These are phyloP conservation scores for Metschnikowia drakensbergensis DNA, from an alignment of 805 yeast species.

Conservation along the genomic window DNA sequence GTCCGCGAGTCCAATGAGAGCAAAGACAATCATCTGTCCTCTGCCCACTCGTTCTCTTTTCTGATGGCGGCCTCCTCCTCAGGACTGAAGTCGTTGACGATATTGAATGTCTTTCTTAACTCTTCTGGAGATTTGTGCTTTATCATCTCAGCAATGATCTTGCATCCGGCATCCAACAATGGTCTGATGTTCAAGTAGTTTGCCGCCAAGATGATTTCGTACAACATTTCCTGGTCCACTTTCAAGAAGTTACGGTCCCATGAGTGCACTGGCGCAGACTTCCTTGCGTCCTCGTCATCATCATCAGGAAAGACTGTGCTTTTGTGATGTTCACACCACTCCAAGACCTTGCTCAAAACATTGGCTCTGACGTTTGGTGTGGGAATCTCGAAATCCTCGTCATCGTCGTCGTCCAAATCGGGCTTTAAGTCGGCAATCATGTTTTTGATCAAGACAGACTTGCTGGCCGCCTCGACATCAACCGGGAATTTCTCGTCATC, in stretches of 20 bases:
- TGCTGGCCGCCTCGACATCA: slow-evolving; percentile 78
- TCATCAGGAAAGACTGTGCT: slow-evolving; percentile 71
- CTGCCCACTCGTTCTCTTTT: slow-evolving; percentile 90
- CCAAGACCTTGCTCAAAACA: slow-evolving; percentile 85
- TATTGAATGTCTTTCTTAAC: slow-evolving; percentile 73
- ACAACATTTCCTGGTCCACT: slow-evolving; percentile 88
- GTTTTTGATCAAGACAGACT: slow-evolving; percentile 79
- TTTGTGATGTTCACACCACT: slow-evolving; percentile 95
- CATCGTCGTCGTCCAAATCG: slow-evolving; percentile 54
- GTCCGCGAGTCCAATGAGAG: not conserved
- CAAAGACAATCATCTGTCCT: slow-evolving; percentile 52
- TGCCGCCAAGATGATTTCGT: slow-evolving; percentile 78
- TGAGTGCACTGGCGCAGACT: slow-evolving; percentile 87
- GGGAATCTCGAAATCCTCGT: slow-evolving; percentile 70
- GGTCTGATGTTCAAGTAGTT: slow-evolving; percentile 75
- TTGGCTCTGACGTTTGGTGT: slow-evolving; percentile 86
- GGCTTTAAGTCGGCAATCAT: slow-evolving; percentile 70
- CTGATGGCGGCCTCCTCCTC: slow-evolving; percentile 87
- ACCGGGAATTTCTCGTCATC: slow-evolving; percentile 80
- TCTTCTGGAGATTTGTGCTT: slow-evolving; percentile 78
- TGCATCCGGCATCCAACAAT: slow-evolving; percentile 72
- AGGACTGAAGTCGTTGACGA: slow-evolving; percentile 78
- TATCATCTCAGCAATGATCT: slow-evolving; percentile 80
- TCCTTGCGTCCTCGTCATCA: slow-evolving; percentile 79
- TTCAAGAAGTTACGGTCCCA: slow-evolving; percentile 95